Evolutionary conservation across 23 red algal species (phyloP).

Genomic region (Cyanidiococcus yangmingshanensis): DNA sequence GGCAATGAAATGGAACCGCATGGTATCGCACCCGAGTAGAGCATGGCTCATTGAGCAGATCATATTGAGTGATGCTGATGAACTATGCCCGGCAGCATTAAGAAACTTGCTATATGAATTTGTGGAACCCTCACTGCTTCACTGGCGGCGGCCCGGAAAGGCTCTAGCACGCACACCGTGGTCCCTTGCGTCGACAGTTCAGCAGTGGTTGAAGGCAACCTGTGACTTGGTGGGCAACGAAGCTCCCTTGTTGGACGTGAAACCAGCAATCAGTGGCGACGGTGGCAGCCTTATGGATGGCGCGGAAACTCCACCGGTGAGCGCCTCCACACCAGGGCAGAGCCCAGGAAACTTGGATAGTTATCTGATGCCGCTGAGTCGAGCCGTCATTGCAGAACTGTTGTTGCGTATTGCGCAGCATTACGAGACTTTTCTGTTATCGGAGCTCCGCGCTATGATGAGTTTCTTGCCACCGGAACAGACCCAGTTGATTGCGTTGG

Average conservation of each 20-base stretch:
- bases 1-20: not conserved
- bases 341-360: not conserved
- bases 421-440: conserved; percentile 72
- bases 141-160: not conserved
- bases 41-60: conserved; percentile 46
- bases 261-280: conserved; percentile 47
- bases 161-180: not conserved
- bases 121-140: not conserved
- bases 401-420: conserved; percentile 60
- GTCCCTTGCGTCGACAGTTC: not conserved
- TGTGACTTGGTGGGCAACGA: conserved; percentile 43
- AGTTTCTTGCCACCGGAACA: conserved; percentile 59
- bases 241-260: conserved; percentile 42
- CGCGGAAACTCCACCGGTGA: not conserved
- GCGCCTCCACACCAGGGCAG: not conserved
- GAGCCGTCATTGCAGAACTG: conserved; percentile 58
- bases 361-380: conserved; percentile 37
- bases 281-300: conserved; percentile 35
- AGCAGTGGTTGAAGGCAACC: conserved; percentile 59
- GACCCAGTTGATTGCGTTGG: conserved; percentile 65
- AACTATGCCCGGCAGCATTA: conserved; percentile 42
- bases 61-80: conserved; percentile 29
- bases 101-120: conserved; percentile 28
- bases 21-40: conserved; percentile 3
- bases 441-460: conserved; percentile 48